phyloP scores from a whole-genome alignment of 768 basidiomycete genomes.

The Glaciozyma antarctica region DNA sequence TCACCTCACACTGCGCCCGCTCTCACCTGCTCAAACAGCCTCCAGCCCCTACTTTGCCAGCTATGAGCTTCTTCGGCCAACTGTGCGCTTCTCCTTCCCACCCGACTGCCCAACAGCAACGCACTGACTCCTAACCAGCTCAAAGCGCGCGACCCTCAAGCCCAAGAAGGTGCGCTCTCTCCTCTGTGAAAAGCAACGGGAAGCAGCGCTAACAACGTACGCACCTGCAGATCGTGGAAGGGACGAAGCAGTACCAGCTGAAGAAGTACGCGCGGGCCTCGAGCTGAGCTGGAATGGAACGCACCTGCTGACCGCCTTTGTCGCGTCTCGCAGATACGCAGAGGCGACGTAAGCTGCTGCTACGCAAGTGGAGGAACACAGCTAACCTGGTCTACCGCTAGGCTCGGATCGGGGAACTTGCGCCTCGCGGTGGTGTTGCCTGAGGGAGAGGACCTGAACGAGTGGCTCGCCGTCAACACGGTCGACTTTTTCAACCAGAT shows the following conservation, averaged over 20 bases:
- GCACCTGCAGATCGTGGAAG: conserved; percentile 10
- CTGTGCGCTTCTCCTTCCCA: too few species aligned
- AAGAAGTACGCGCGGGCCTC: conserved; percentile 54
- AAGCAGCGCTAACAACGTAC: not conserved
- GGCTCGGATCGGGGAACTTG: conserved; percentile 84
- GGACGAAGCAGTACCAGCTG: conserved; percentile 79
- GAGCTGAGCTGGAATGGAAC: not conserved
- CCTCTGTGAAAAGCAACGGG: not conserved
- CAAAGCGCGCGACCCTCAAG: conserved; percentile 90
- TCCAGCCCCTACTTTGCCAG: too few species aligned
- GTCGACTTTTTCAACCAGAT: conserved; percentile 99
- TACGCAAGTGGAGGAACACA: not conserved
- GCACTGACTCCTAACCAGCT: conserved; percentile 45
- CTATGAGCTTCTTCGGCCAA: too few species aligned
- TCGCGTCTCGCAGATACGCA: conserved; percentile 46
- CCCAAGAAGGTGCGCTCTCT: conserved; percentile 62
- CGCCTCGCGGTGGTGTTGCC: conserved; percentile 84
- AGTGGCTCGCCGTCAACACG: conserved; percentile 99
- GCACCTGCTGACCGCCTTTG: not conserved
- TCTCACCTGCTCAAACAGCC: too few species aligned
- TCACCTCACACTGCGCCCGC: too few species aligned
- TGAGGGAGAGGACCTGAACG: conserved; percentile 92
- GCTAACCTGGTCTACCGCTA: not conserved
- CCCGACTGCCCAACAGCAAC: not conserved
- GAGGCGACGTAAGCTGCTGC: conserved; percentile 56